phyloP scores from a whole-genome alignment of 2,329 filamentous ascomycete genomes.

The Didymella keratinophila region DNA sequence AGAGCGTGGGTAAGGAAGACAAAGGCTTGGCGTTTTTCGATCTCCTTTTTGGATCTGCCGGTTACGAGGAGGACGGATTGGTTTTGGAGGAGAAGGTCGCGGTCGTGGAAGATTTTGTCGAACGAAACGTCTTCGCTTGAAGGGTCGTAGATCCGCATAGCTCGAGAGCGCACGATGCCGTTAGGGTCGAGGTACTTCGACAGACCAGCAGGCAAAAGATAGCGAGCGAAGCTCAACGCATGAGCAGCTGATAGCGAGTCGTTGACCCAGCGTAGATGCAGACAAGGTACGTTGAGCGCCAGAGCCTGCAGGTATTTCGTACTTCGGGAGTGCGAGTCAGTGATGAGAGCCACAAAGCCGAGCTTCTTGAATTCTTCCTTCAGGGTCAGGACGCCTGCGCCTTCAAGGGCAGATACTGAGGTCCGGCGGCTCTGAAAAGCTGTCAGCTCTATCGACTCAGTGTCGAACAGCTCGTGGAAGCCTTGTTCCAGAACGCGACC shows the following conservation, averaged over 20 bases:
- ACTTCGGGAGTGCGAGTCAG: constrained; percentile 84
- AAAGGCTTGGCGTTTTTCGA: constrained; percentile 73
- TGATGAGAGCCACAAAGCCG: constrained; percentile 85
- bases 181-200: constrained; percentile 71
- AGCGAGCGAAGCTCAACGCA: constrained; percentile 78
- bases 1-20: constrained; percentile 81
- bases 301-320: constrained; percentile 95
- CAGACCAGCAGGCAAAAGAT: constrained; percentile 84
- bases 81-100: constrained; percentile 70
- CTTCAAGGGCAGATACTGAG: constrained; percentile 25
- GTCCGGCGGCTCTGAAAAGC: constrained; percentile 28
- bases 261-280: constrained; percentile 82
- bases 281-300: constrained; percentile 84
- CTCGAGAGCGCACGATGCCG: constrained; percentile 78
- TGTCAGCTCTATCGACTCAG: constrained; percentile 37
- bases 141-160: constrained; percentile 67
- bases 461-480: constrained; percentile 81
- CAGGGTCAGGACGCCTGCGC: constrained; percentile 59
- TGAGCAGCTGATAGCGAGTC: constrained; percentile 69
- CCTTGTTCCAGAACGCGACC: constrained; percentile 75
- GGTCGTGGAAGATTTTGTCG: constrained; percentile 34
- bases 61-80: constrained; percentile 77
- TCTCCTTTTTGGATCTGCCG: constrained; percentile 66
- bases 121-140: constrained; percentile 57
- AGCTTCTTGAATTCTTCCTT: constrained; percentile 61